A percentile compares a stretch with the other conserved stretches of the same genome.
Evolutionary conservation across 768 basidiomycete species (phyloP).

Genomic region (Multifurca ochricompacta): DNA sequence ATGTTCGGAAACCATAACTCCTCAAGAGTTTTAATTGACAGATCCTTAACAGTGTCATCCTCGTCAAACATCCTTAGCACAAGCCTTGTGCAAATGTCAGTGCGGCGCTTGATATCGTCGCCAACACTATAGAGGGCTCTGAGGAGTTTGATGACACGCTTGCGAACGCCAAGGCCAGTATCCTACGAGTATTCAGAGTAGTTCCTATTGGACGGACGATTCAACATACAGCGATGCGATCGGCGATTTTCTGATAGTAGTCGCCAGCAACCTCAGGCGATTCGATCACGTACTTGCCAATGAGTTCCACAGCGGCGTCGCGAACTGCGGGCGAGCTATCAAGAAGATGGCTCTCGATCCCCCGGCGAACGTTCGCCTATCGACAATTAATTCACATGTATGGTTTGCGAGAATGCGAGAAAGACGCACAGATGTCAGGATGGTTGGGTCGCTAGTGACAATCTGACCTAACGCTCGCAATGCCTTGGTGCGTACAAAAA

Average conservation of each 20-base stretch:
- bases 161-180: slow-evolving; percentile 87
- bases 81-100: slow-evolving; percentile 77
- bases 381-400: slow-evolving; percentile 3
- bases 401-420: neutral
- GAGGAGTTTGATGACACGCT: slow-evolving; percentile 92
- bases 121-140: slow-evolving; percentile 71
- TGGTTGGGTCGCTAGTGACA: slow-evolving; percentile 78
- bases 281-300: slow-evolving; percentile 95
- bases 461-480: slow-evolving; percentile 84
- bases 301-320: slow-evolving; percentile 92
- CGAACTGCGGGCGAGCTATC: slow-evolving; percentile 93
- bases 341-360: slow-evolving; percentile 83
- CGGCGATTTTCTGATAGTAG: slow-evolving; percentile 83
- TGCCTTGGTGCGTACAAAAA: slow-evolving; percentile 93
- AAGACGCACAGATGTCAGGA: slow-evolving; percentile 60
- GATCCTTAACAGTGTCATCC: slow-evolving; percentile 91
- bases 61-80: slow-evolving; percentile 84
- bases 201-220: neutral
- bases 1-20: slow-evolving; percentile 75
- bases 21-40: slow-evolving; percentile 83
- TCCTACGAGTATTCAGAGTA: slow-evolving; percentile 47
- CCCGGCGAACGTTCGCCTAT: slow-evolving; percentile 70
- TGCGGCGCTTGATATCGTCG: slow-evolving; percentile 47
- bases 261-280: slow-evolving; percentile 81
- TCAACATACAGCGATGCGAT: slow-evolving; percentile 75